Evolutionary conservation across 2,329 filamentous ascomycete genomes (phyloP).

Genomic region (Incumbomyces delicatus): DNA sequence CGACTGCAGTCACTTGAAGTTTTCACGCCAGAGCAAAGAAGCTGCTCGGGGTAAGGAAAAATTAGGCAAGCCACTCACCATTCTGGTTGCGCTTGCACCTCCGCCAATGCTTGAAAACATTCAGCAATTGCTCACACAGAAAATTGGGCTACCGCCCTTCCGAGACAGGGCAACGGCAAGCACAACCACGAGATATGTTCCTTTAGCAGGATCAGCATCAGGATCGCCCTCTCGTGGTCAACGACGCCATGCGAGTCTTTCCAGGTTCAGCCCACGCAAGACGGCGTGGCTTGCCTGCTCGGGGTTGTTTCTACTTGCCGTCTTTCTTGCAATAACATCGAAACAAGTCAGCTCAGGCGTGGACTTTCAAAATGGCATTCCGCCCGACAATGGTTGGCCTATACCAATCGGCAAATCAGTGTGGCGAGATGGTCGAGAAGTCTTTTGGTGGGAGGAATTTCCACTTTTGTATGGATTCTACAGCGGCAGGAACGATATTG

Average conservation of each 20-base stretch:
- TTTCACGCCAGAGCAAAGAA: background rate
- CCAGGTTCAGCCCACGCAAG: slow-evolving; percentile 11
- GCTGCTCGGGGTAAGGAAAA: no score
- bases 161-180: background rate
- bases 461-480: slow-evolving; percentile 8
- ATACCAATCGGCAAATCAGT: slow-evolving; percentile 17
- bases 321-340: background rate
- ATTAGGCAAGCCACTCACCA: no score
- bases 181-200: background rate
- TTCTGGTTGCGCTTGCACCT: background rate
- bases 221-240: slow-evolving; percentile 3
- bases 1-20: background rate
- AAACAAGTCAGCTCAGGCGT: background rate
- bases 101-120: slow-evolving; percentile 4
- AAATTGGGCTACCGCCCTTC: background rate
- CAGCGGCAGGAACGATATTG: slow-evolving; percentile 3
- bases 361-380: background rate
- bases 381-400: slow-evolving; percentile 7
- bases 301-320: slow-evolving; percentile 7
- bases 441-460: slow-evolving; percentile 22
- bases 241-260: slow-evolving; percentile 10
- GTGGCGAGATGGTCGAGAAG: slow-evolving; percentile 13
- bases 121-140: background rate
- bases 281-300: slow-evolving; percentile 12
- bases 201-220: background rate